Evolutionary conservation across 345 rosid species (phyloP), one percentile per base, ranked within the genome.

Genomic region (Trapa incisa): DNA sequence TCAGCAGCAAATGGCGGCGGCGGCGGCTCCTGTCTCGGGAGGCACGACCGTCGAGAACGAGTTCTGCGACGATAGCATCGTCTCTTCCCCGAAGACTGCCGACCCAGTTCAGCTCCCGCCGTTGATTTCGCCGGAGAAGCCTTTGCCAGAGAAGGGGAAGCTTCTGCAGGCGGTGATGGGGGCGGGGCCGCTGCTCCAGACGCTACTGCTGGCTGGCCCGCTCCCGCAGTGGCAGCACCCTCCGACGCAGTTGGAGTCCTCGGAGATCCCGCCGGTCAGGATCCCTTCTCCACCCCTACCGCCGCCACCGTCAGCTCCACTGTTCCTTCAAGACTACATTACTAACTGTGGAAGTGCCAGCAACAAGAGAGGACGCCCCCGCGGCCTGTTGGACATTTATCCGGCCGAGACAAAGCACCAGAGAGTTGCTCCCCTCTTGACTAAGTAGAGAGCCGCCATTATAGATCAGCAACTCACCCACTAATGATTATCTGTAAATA

Each of bases 211-310:
- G 68, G 99, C 97, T 0, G 99, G 96, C 39, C 97, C 97, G 43
- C 81, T 94, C 45, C 99, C 99, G 64, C 92, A 94, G 73, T 94
- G 99, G 99, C 86, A 83, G 43, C 87, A 91, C 78, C 99, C 99
- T 3, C 99, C 99, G 1, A 97, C 99, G 52, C 94, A 92, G 37
- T 88, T 94, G 0, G 87, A 89, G 52, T 81, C 92, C 68, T 91
- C 92, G 65, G 91, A 87, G 83, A 94, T 94, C 84, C 99, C 99
- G 57, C 96, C 92, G 0, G 97, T 88, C 22, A 82, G 85, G 52
- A 82, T 94, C 64, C 85, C 86, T 47, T 75, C 89, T 32, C 86
- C 89, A 5, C 76, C 88, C 58, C 73, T 78, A 10, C 81, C 86
- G 6, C 82, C 86, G 5, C 66, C 68, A 6, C 72, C 77, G 11